Base-by-base conservation (phyloP, 108 stramenopile species). In the Pseudonitzschia multistriata region DNA sequence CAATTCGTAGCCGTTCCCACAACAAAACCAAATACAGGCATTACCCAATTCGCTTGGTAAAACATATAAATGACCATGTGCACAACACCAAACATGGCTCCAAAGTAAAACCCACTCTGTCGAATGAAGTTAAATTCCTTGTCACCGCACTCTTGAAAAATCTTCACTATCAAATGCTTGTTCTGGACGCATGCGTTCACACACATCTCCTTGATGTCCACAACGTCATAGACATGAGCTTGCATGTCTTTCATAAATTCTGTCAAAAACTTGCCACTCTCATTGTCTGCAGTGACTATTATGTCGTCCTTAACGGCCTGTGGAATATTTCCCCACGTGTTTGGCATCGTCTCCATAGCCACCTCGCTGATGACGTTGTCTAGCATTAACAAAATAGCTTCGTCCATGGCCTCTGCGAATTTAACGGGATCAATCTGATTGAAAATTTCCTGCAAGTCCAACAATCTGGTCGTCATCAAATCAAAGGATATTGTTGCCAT, bases 1-100 rank as follows among this genome's bases (percentile, higher is more conserved):
- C 85, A 97, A 79, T 98, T 98, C 1, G 98, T 98, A 10, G 89
- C 73, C 79, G 86, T 96, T 39, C 95, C 95, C 21, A 96, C 95
- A 21, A 91, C n/a, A 31, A 90, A 86, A 31, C 95, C 95, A 19
- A 85, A 88, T 25, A 76, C 62, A 0, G 82, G 81, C 22, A 79
- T 81, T 33, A 88, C 63, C 92, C 92, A 96, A 25, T 22, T 37
- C 17, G 36, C 88, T 33, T 52, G 42, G 72, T 92, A 96, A 28
- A 94, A 74, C 49, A 88, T 85, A 86, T 87, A 96, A 15, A 95
- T 66, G 8, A 74, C 56, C 88, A 94, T 96, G 76, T 98, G 97
- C 19, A 90, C 62, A 21, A 88, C 54, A 42, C 97, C 97, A 77
- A 98, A 96, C 19, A 96, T 52, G 74, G 96, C 94, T 25, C 97